Evolutionary conservation across 495 filamentous ascomycete species (phyloP).

Genomic region (Platismatia glauca): DNA sequence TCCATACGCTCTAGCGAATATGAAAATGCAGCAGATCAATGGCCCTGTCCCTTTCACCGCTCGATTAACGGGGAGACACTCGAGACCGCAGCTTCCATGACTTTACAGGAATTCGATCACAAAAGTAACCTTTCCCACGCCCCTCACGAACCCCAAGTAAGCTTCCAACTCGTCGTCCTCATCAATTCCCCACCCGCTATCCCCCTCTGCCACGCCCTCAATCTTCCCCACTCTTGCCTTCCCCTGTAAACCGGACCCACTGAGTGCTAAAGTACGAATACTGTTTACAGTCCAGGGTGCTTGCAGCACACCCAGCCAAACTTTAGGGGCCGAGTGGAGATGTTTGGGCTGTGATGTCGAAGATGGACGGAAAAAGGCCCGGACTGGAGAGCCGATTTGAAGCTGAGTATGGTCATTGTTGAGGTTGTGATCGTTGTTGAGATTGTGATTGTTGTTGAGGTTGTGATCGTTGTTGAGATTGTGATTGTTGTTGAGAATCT

Average conservation of each 20-base stretch:
- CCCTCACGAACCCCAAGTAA: conserved; percentile 55
- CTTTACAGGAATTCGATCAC: conserved; percentile 31
- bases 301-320: conserved; percentile 56
- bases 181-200: conserved; percentile 49
- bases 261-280: conserved; percentile 42
- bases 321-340: conserved; percentile 35
- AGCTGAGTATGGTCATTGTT: conserved; percentile 27
- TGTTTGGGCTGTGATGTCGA: conserved; percentile 17
- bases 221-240: conserved; percentile 44
- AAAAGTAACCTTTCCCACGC: conserved; percentile 55
- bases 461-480: too few relatives aligned
- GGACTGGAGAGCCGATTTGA: conserved; percentile 20
- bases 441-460: conserved; percentile 29
- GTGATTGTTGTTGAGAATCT: conserved; percentile 30
- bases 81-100: too few relatives aligned
- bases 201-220: conserved; percentile 55
- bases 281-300: conserved; percentile 45
- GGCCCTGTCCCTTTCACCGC: not conserved
- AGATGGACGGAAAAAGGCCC: conserved; percentile 56
- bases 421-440: too few relatives aligned
- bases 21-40: not conserved
- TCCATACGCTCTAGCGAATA: not conserved
- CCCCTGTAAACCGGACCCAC: conserved; percentile 3
- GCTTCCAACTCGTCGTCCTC: conserved; percentile 61
- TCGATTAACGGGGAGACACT: not conserved